Base-by-base conservation (phyloP, 2,329 filamentous ascomycete genomes). In the Mycosphaerella arachidis region DNA sequence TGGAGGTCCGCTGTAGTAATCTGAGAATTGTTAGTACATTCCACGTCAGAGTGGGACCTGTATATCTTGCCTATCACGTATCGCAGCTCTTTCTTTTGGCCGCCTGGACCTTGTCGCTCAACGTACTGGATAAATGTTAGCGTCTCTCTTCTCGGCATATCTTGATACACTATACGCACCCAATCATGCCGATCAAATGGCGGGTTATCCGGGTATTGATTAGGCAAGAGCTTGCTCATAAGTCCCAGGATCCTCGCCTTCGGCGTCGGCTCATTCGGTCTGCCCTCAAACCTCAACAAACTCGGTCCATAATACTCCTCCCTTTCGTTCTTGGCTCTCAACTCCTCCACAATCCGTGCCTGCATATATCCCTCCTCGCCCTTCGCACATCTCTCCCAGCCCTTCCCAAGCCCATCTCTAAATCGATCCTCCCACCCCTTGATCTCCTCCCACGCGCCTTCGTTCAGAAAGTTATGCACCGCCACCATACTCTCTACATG, bases 161-260 rank as follows among this genome's bases (percentile, higher is more conserved):
- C 13, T 4, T n/a, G n/a, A n/a, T 43, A 3, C 4, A 40, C 5
- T 43, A 18, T 18, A 43, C 40, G 8, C 40, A 50, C 46, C 94
- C 94, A 99, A 74, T 99, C 94, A 74, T 99, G 94, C 63, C 94
- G 86, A 76, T 99, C 94, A 70, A 99, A 99, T 1, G 94, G 94
- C 10, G 91, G 89, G 56, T 91, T 88, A 7, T 88, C 87, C 5
- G 79, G 88, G 76, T 90, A 99, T 70, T 86, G 88, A 61, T 83
- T 79, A 0, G 94, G 94, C 73, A 90, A 95, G 20, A 93, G 71
- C 80, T 85, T 86, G 4, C 89, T 90, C 72, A 97, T 76, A 55
- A 91, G 81, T 75, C 93, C 89, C 67, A 95, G 77, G 76, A 97
- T 89, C 40, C 87, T 86, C 2, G 92, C 91, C 79, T 97, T 97